Base-by-base conservation (phyloP, 768 basidiomycete genomes). In the Tylopilus plumbeoviolaceoides region DNA sequence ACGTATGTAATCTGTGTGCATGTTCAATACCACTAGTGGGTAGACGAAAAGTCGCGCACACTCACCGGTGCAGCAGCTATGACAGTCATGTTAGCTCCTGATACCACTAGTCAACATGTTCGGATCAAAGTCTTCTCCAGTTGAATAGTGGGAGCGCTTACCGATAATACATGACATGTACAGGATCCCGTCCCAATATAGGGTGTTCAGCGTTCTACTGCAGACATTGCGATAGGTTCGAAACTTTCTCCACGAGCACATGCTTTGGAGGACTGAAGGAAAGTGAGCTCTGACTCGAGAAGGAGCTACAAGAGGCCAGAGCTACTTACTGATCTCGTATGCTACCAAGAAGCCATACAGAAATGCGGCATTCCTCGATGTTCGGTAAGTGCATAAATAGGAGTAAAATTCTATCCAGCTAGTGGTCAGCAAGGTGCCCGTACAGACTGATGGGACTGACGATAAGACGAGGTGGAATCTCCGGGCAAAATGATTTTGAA, bases 131-230 rank as follows among this genome's bases (percentile, higher is more conserved):
- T 4, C 11, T 17, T 8, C 5, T 12, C n/a, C 14, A 12, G 7
- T 20, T 6, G n/a, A 11, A 50, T 11, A 5, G 7, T 11, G 10
- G 20, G 14, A 6, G 31, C 11, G 2, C 58, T 44, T 27, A 67
- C 64, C 2, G 18, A 64, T 67, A 11, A 60, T 41, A 39, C 60
- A 54, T 43, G 47, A 52, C 63, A 66, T 66, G 17, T 67, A 66
- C 47, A 55, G 18, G 38, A 67, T 64, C 8, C 64, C 65, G 3
- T 63, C 66, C 66, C 62, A 60, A 40, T 66, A 66, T 2, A 65
- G 39, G 9, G 60, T 67, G 36, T 48, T 60, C 43, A 67, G 38
- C 2, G 53, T 17, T 36, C 47, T 54, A 46, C 63, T 65, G 6
- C 10, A 47, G 14, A 57, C 0, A 18, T 49, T 8, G n/a, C 65